Percentiles rank a stretch among this genome's conserved stretches.
Conservation (phyloP, 495 filamentous ascomycete genomes). For the Daldinia grandis region DNA sequence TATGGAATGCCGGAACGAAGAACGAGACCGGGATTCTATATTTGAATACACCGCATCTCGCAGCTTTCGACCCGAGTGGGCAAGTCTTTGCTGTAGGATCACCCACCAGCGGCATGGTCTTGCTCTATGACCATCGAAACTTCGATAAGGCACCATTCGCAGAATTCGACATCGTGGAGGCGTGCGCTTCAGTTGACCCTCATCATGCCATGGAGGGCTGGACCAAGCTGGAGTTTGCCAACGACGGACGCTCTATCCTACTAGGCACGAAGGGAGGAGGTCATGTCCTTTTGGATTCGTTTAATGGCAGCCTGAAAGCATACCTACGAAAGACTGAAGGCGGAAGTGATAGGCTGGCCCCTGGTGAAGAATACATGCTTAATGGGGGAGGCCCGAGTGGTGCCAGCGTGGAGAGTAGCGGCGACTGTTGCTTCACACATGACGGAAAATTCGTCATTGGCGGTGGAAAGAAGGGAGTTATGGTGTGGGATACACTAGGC, state of each 20-base stretch:
- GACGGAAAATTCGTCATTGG: slow-evolving; percentile 89
- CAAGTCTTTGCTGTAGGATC: slow-evolving; percentile 90
- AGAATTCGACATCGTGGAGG: slow-evolving; percentile 77
- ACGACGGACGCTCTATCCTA: slow-evolving; percentile 89
- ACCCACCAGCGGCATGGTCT: slow-evolving; percentile 74
- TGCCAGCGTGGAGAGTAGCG: slow-evolving; percentile 61
- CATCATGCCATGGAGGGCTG: slow-evolving; percentile 64
- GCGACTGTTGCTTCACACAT: slow-evolving; percentile 86
- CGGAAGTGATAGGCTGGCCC: slow-evolving; percentile 55
- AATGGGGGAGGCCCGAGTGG: slow-evolving; percentile 42
- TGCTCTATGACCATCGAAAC: slow-evolving; percentile 93
- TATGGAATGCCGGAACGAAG: slow-evolving; percentile 83
- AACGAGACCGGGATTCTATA: slow-evolving; percentile 79
- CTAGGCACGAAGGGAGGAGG: slow-evolving; percentile 80
- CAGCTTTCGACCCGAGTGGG: slow-evolving; percentile 87
- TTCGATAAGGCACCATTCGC: slow-evolving; percentile 90
- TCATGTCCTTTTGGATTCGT: slow-evolving; percentile 91
- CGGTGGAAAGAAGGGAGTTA: slow-evolving; percentile 73
- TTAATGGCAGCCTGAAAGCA: slow-evolving; percentile 76
- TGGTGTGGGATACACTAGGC: slow-evolving; percentile 82
- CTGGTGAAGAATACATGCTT: slow-evolving; percentile 53
- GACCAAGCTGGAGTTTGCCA: slow-evolving; percentile 91
- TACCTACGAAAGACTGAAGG: slow-evolving; percentile 61
- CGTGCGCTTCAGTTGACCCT: slow-evolving; percentile 45
- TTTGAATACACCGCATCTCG: slow-evolving; percentile 78